A percentile compares a stretch with the other conserved stretches of the same genome.
phyloP scores from a whole-genome alignment of 345 rosid genomes.

The Cardiospermum halicacabum region DNA sequence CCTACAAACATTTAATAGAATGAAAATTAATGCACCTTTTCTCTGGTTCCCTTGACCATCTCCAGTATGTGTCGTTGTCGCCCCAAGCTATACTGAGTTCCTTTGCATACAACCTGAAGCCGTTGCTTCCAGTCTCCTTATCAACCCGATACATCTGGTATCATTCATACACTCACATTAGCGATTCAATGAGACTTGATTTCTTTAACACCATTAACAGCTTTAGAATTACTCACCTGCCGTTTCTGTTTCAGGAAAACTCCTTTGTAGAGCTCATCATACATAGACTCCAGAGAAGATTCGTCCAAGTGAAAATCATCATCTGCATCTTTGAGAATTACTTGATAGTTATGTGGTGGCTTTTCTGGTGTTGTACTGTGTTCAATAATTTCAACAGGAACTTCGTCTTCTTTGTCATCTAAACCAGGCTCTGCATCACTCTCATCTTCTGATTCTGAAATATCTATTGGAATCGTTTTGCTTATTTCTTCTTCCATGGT shows the following conservation, averaged over 20 bases:
- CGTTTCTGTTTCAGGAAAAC: constrained; percentile 40
- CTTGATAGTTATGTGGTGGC: constrained; percentile 41
- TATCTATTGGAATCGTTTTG: too few species aligned
- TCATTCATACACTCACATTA: background rate
- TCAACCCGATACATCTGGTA: constrained; percentile 57
- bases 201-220: background rate
- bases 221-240: constrained; percentile 29
- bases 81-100: constrained; percentile 58
- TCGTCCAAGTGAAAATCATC: constrained; percentile 31
- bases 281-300: constrained; percentile 25
- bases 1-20: too few species aligned
- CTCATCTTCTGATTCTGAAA: background rate
- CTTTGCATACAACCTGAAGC: constrained; percentile 61
- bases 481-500: too few species aligned
- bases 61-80: constrained; percentile 46
- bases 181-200: too few species aligned
- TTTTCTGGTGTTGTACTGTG: background rate
- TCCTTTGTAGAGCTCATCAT: constrained; percentile 33
- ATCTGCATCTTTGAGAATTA: constrained; percentile 46
- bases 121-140: constrained; percentile 36
- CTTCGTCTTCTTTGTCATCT: background rate
- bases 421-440: constrained; percentile 21
- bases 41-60: constrained; percentile 38
- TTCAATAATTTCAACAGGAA: background rate
- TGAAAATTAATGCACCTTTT: constrained; percentile 26